Conservation (phyloP, 768 basidiomycete species). For the Trametes gibbosa region DNA sequence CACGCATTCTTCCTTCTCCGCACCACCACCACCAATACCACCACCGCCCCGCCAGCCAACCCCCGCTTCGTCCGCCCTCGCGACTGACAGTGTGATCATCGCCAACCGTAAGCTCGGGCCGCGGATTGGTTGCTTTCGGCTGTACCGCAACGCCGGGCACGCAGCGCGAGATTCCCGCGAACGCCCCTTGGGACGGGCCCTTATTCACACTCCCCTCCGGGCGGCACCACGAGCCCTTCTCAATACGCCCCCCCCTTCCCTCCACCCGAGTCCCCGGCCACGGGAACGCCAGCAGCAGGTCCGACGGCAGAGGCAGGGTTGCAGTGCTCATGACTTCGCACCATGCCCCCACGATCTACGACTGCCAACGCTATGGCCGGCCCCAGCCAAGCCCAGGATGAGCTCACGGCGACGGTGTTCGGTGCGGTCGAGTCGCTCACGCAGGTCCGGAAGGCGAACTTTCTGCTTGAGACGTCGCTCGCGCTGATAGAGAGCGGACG, state of each 20-base stretch:
- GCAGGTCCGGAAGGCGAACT: constrained; percentile 30
- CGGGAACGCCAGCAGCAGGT: constrained; percentile 11
- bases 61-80: too few relatives aligned
- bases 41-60: too few relatives aligned
- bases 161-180: constrained; percentile 11
- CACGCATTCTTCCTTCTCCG: too few relatives aligned
- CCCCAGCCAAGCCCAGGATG: constrained; percentile 26
- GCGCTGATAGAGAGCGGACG: constrained; percentile 34
- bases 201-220: constrained; percentile 6
- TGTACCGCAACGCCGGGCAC: neutral
- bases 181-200: constrained; percentile 1
- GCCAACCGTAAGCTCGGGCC: neutral
- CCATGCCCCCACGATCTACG: constrained; percentile 14
- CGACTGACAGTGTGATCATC: too few relatives aligned
- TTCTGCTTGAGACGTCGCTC: constrained; percentile 35
- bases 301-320: neutral
- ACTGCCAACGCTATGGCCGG: constrained; percentile 14
- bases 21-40: too few relatives aligned
- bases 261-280: constrained; percentile 13
- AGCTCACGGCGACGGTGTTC: constrained; percentile 35
- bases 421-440: constrained; percentile 33
- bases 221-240: constrained; percentile 12
- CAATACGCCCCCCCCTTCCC: too few relatives aligned
- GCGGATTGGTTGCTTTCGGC: neutral
- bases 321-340: constrained; percentile 6